Evolutionary conservation across 495 filamentous ascomycete genomes (phyloP).

Genomic region (Penicillium angulare): DNA sequence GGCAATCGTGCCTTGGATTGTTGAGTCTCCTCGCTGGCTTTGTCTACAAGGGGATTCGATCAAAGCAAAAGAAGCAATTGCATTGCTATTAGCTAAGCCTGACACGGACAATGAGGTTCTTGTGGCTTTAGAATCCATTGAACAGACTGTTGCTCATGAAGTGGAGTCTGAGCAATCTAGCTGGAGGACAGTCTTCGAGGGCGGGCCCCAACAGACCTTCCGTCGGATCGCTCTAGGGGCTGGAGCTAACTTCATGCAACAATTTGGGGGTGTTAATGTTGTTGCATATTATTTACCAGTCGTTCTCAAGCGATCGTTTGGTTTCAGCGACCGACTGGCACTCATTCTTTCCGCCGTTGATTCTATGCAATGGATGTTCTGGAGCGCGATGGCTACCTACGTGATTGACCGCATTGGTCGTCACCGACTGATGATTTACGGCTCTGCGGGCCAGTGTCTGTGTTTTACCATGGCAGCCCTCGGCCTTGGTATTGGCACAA

Average conservation of each 20-base stretch:
- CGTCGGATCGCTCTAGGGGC: slow-evolving; percentile 7
- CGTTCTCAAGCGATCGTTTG: slow-evolving; percentile 4
- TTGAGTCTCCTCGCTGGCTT: slow-evolving; percentile 48
- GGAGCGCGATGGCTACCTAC: slow-evolving; percentile 9
- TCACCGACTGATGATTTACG: background rate
- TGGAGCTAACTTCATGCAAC: slow-evolving; percentile 6
- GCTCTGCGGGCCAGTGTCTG: background rate
- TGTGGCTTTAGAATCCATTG: too few species aligned
- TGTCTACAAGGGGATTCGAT: too few species aligned
- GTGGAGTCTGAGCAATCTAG: slow-evolving; percentile 8
- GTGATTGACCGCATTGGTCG: slow-evolving; percentile 9
- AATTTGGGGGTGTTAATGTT: slow-evolving; percentile 8
- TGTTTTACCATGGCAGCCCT: background rate
- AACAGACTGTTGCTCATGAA: too few species aligned
- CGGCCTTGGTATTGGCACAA: slow-evolving; percentile 8
- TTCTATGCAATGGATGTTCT: slow-evolving; percentile 18
- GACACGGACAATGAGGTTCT: too few species aligned
- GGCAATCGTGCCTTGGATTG: slow-evolving; percentile 40
- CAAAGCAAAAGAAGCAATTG: slow-evolving; percentile 1
- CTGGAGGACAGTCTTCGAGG: background rate
- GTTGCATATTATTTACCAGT: slow-evolving; percentile 12
- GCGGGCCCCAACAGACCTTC: slow-evolving; percentile 2
- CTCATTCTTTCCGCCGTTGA: slow-evolving; percentile 9
- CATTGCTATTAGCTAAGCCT: too few species aligned
- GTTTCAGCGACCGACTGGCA: background rate